A percentile compares a stretch with the other conserved stretches of the same genome.
These are phyloP conservation scores for Remersonia thermophila DNA, from an alignment of 2,329 filamentous ascomycete species.

Conservation along the genomic window DNA sequence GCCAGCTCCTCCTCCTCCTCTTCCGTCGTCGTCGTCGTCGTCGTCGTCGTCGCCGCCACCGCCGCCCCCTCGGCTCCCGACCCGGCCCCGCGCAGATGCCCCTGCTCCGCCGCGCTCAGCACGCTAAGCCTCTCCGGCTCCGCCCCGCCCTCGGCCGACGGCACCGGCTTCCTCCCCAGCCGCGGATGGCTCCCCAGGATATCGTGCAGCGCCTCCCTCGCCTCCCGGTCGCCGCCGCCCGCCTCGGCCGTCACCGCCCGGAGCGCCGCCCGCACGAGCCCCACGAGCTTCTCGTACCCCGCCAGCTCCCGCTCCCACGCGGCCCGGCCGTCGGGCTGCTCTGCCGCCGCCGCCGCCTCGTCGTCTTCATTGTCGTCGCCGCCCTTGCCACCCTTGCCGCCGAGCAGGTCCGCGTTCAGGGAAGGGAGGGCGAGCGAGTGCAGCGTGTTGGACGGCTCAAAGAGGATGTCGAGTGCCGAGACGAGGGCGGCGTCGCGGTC, in stretches of 20 bases:
- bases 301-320: too few relatives aligned
- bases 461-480: slow-evolving; percentile 60
- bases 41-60: slow-evolving; percentile 58
- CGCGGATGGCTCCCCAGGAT: slow-evolving; percentile 76
- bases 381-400: slow-evolving; percentile 26
- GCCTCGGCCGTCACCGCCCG: slow-evolving; percentile 1
- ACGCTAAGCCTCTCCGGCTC: slow-evolving; percentile 35
- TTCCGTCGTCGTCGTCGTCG: slow-evolving; percentile 68
- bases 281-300: background rate
- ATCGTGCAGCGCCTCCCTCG: slow-evolving; percentile 47
- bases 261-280: too few relatives aligned
- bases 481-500: slow-evolving; percentile 30
- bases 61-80: too few relatives aligned
- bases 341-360: too few relatives aligned
- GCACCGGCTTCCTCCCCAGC: slow-evolving; percentile 67
- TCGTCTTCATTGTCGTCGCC: too few relatives aligned
- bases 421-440: slow-evolving; percentile 59
- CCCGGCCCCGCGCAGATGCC: slow-evolving; percentile 48
- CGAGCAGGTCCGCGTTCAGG: slow-evolving; percentile 41
- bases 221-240: slow-evolving; percentile 19
- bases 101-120: slow-evolving; percentile 72
- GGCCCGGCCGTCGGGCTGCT: too few relatives aligned
- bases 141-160: slow-evolving; percentile 28
- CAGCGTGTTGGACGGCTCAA: slow-evolving; percentile 68
- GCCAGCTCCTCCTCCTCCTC: slow-evolving; percentile 41